Evolutionary conservation across 1,139 yeast species (phyloP), one percentile per base, ranked within the genome.

Genomic region (Magnusiomyces sp.): DNA sequence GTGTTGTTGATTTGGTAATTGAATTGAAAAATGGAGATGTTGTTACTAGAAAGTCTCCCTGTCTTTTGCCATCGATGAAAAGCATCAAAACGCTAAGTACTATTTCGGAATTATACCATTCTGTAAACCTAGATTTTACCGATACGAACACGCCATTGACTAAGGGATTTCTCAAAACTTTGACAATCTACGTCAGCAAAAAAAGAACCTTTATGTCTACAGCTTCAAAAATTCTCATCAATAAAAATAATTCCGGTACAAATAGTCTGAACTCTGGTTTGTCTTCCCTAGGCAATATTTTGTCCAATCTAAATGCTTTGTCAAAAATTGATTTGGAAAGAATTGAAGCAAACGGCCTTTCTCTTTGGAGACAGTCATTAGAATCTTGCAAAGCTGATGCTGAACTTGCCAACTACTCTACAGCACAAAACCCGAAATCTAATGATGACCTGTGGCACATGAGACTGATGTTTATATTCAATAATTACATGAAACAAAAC

Each of bases 1-100:
- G 59, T 14, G 51, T 76, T 47, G 71, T 81, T 13, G 77, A 79
- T 0, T 75, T 83, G 4, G 66, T 67, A 7, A 64, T 84, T 7
- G 64, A 63, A 0, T 60, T 75, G 51, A 70, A 69, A n/a, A 63
- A 70, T 52, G 79, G 79, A 0, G 55, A 59, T 13, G 19, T 40
- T 40, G 13, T 44, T 13, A 36, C 10, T 13, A 23, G 38, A 20
- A 29, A 44, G 16, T 33, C 41, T 5, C 46, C 46, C 5, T 44
- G 46, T 23, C 29, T 37, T 9, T 16, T 44, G 6, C 41, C 46
- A 13, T 27, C 39, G 3, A 19, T 44, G 14, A 31, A 36, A 23
- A 23, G 38, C 16, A 41, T 37, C 29, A 23, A 23, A 23, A 5
- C 29, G 7, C 29, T 44, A 14, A 20, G 29, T 10, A 44, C 46